Base-by-base conservation (phyloP, 495 filamentous ascomycete genomes). In the Thermothielavioides terrestris region DNA sequence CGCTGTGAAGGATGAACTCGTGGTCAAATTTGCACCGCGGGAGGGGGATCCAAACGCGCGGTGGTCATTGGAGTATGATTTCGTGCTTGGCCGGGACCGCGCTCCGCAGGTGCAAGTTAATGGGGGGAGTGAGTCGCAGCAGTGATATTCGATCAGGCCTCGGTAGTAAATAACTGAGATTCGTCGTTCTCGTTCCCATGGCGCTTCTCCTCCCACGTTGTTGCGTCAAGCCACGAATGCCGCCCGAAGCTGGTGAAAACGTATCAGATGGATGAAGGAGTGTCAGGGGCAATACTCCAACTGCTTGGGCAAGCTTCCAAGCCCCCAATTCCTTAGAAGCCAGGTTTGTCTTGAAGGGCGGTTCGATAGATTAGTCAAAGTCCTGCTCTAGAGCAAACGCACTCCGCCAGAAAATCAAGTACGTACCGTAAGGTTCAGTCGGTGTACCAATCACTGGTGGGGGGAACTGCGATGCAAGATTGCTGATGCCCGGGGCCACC, bases 1-100 rank as follows among this genome's bases (percentile, higher is more conserved):
- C 56, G 86, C 85, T 0, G 83, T 87, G 30, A 90, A 89, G 72
- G 79, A 88, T 52, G 82, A 78, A 18, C 64, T 89, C 54, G 57
- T 86, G 34, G 81, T 87, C 17, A 76, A 80, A 49, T 89, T 89
- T 58, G 52, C 75, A 46, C 72, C 73, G 20, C 70, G 74, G 15
- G 60, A 80, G 55, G 75, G 69, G 10, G 82, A 87, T 54, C 63
- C 75, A 1, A 70, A 78, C 57, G 85, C 83, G 31, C 60, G 65
- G 17, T 80, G 81, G 68, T 75, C 80, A 62, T 62, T 88, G 36
- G 60, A 60, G 41, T 79, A 79, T 53, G 73, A 81, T 50, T 78
- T 82, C 49, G 61, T 64, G 39, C 59, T 82, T 25, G 53, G 58
- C 15, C 27, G 45, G 28, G 23, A 20, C 6, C 50, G 42, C 35